phyloP scores from a whole-genome alignment of 768 basidiomycete genomes.

The Neoboletus subvelutipes region DNA sequence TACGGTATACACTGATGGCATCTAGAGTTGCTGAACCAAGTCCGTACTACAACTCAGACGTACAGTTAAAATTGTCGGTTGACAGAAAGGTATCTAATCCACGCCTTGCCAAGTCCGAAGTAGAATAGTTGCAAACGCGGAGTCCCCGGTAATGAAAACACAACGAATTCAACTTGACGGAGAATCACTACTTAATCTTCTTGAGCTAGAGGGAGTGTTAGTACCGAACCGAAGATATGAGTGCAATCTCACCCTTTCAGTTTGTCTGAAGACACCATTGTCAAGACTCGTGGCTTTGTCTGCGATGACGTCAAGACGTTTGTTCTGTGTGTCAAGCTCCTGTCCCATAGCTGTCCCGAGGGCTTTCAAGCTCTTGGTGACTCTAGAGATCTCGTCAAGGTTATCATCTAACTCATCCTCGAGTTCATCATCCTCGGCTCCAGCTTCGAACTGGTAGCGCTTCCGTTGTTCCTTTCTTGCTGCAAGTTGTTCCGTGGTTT shows the following conservation, averaged over 20 bases:
- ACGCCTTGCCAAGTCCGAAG: neutral
- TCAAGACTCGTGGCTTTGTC: conserved; percentile 79
- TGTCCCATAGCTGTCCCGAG: conserved; percentile 81
- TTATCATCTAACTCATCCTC: conserved; percentile 95
- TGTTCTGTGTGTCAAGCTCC: conserved; percentile 87
- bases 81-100: conserved; percentile 22
- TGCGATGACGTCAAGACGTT: conserved; percentile 70
- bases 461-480: conserved; percentile 68
- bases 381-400: conserved; percentile 78
- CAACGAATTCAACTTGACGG: neutral
- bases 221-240: conserved; percentile 19
- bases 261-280: conserved; percentile 74
- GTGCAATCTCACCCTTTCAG: conserved; percentile 61
- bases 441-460: conserved; percentile 89
- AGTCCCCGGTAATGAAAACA: neutral
- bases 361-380: conserved; percentile 75
- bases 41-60: neutral
- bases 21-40: neutral
- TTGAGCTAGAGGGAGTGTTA: conserved; percentile 47
- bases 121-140: neutral
- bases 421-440: conserved; percentile 87
- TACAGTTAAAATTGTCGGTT: neutral
- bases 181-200: conserved; percentile 48
- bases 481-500: conserved; percentile 50
- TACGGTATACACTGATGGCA: neutral